Evolutionary conservation across 164 flowering plant genomes (phyloP), one percentile per base, ranked within the genome.

Genomic region (Nymphaea thermarum): DNA sequence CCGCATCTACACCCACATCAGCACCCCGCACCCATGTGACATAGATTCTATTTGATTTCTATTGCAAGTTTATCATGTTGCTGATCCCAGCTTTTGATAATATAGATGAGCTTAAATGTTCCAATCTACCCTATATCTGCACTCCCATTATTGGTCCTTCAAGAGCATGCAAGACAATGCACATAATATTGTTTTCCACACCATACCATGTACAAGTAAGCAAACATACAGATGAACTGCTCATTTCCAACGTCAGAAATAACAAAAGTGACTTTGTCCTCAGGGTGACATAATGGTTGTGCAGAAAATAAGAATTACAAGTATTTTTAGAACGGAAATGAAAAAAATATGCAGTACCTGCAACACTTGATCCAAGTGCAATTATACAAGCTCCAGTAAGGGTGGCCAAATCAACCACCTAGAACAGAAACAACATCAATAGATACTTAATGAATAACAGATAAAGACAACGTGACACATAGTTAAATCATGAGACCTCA

Each of bases 321-420:
- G 36, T 25, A 25, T 25, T 25, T 25, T 25, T 25, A 25, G 36
- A 25, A 25, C 1, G 36, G 36, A 25, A 25, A 25, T 25, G 36
- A 25, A 25, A 25, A 25, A 1, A 25, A 55, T 16, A 55, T 55
- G 60, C 7, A 17, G 41, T 84, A 90, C 98, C 98, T 72, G 96
- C 98, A 78, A 93, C 83, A 69, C 89, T 81, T 62, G 96, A 86
- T 25, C 97, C 97, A 75, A 93, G 94, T 62, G 96, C 98, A 74
- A 93, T 78, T 6, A 86, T 61, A 70, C 97, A 93, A 12, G 98
- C 98, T 60, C 98, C 96, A 15, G 98, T 93, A 68, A 93, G 72
- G 4, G 98, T 93, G 64, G 98, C 98, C 68, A 93, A 80, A 78
- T 93, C 98, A 77, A 93, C 79, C 16, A 91, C 75, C 98, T 93